Evolutionary conservation across 768 basidiomycete species (phyloP).

Genomic region (Termitomyces eurrhizus): DNA sequence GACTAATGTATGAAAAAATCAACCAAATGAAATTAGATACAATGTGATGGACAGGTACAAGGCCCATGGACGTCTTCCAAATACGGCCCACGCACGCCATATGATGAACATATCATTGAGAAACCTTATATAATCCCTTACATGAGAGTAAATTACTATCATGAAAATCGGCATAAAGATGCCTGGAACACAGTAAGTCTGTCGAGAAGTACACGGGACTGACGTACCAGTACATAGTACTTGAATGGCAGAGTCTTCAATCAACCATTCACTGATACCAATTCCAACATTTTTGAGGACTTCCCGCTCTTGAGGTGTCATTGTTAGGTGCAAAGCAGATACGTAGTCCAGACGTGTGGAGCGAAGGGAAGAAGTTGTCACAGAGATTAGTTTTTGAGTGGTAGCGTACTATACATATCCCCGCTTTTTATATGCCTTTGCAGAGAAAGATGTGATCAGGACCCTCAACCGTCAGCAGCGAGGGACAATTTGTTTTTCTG

Average conservation of each 20-base stretch:
- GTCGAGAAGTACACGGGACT: not conserved
- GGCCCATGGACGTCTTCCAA: not conserved
- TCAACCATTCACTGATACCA: not conserved
- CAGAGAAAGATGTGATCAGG: too few species aligned
- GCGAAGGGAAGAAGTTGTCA: not conserved
- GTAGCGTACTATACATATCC: too few species aligned
- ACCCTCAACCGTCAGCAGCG: too few species aligned
- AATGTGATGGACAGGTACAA: not conserved
- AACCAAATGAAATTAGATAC: not conserved
- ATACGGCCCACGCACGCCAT: not conserved
- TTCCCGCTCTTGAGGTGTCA: not conserved
- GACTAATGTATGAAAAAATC: too few species aligned
- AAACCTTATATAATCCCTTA: not conserved
- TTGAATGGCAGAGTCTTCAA: not conserved
- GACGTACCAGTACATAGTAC: not conserved
- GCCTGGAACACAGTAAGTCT: not conserved
- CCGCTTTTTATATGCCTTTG: too few species aligned
- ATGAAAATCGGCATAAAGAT: not conserved
- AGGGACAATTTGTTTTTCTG: too few species aligned
- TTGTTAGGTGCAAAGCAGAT: not conserved
- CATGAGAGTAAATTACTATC: not conserved
- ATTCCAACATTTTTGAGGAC: not conserved
- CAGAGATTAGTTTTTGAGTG: not conserved
- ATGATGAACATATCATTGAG: not conserved
- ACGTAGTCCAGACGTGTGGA: not conserved